A percentile compares a stretch with the other conserved stretches of the same genome.
These are phyloP conservation scores for Uronychia setigera DNA, from an alignment of 73 alveolate genomes.

Conservation along the genomic window DNA sequence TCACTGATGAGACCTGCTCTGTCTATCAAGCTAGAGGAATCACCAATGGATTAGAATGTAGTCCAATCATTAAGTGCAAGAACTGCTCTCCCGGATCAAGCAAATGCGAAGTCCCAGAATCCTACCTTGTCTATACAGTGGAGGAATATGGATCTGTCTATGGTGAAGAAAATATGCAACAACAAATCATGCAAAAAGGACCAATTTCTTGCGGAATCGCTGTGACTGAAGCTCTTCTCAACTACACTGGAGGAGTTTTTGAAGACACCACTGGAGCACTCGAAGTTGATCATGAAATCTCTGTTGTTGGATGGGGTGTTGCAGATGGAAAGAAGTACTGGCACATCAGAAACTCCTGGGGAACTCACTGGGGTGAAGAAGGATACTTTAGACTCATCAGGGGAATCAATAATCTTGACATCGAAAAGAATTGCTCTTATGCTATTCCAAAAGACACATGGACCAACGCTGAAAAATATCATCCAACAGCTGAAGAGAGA, in stretches of 20 bases:
- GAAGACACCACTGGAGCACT: conserved; percentile 40
- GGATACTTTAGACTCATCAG: conserved; percentile 90
- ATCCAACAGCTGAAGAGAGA: conserved; percentile 59
- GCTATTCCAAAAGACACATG: conserved; percentile 47
- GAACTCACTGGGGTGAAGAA: conserved; percentile 91
- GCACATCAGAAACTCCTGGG: conserved; percentile 92
- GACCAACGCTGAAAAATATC: conserved; percentile 32
- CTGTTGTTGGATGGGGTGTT: conserved; percentile 91
- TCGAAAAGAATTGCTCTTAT: conserved; percentile 67
- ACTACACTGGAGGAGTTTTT: conserved; percentile 85
- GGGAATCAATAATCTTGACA: conserved; percentile 68
- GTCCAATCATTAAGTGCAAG: conserved; percentile 62
- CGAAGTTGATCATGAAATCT: conserved; percentile 71
- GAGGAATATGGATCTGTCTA: conserved; percentile 54
- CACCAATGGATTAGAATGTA: conserved; percentile 70
- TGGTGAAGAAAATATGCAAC: conserved; percentile 87
- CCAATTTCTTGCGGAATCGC: conserved; percentile 88
- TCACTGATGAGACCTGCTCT: conserved; percentile 86
- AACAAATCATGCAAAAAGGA: conserved; percentile 81
- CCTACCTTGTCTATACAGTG: conserved; percentile 56
- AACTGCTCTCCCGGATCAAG: conserved; percentile 50
- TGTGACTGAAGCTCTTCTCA: conserved; percentile 58
- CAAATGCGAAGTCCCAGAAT: conserved; percentile 65
- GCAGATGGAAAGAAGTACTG: conserved; percentile 81
- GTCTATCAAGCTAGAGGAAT: conserved; percentile 71